phyloP scores from a whole-genome alignment of 225 moss, liverwort and hornwort genomes.

The Neckera pumila region DNA sequence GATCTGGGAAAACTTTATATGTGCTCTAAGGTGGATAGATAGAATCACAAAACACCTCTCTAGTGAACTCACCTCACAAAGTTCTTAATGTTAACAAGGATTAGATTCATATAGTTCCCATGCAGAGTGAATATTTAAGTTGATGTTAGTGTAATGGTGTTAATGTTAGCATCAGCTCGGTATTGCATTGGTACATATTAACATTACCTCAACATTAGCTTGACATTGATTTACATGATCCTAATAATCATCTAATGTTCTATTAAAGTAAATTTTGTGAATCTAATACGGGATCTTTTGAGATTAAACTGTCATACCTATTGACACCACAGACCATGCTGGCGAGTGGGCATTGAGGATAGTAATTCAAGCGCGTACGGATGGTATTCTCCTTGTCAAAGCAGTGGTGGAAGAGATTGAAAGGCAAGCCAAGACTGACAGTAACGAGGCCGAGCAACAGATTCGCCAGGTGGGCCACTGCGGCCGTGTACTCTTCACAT shows the following conservation, averaged over 20 bases:
- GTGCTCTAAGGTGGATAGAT: neutral
- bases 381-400: slow-evolving; percentile 25
- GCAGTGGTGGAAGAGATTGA: slow-evolving; percentile 26
- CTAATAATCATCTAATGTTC: neutral
- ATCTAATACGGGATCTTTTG: neutral
- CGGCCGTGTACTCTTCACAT: slow-evolving; percentile 25
- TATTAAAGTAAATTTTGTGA: neutral
- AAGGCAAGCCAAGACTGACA: slow-evolving; percentile 38
- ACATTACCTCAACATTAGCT: neutral
- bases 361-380: slow-evolving; percentile 33
- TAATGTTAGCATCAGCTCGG: neutral
- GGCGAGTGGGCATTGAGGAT: slow-evolving; percentile 30
- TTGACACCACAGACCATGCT: slow-evolving; percentile 41
- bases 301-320: neutral
- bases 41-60: neutral
- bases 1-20: neutral
- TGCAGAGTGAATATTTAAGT: neutral
- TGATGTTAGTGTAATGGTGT: neutral
- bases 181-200: neutral
- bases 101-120: neutral
- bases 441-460: slow-evolving; percentile 34
- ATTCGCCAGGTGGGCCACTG: slow-evolving; percentile 17
- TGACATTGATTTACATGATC: neutral
- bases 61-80: too few species aligned
- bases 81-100: neutral